phyloP scores from a whole-genome alignment of 2,329 filamentous ascomycete genomes.

The Neonectria ditissima region DNA sequence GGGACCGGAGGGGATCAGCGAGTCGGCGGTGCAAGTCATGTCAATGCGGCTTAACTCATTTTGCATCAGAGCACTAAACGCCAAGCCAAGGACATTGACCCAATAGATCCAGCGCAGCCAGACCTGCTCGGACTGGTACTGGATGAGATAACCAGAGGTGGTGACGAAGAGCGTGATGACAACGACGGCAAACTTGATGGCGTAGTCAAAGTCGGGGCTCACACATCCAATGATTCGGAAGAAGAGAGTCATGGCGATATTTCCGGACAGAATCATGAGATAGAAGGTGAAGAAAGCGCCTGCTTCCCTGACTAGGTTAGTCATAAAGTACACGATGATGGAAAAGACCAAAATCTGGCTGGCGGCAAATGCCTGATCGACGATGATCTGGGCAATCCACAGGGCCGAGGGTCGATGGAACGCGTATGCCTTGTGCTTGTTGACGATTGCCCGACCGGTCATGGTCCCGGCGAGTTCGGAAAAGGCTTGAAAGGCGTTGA shows the following conservation, averaged over 20 bases:
- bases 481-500: constrained; percentile 91
- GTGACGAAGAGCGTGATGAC: constrained; percentile 86
- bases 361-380: constrained; percentile 79
- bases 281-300: constrained; percentile 84
- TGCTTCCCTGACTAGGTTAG: constrained; percentile 73
- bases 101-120: constrained; percentile 87
- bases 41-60: constrained; percentile 83
- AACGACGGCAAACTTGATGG: constrained; percentile 83
- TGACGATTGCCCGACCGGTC: constrained; percentile 80
- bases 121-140: constrained; percentile 78
- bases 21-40: constrained; percentile 75
- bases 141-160: constrained; percentile 86
- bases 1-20: constrained; percentile 77
- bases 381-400: constrained; percentile 85
- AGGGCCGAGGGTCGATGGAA: constrained; percentile 86
- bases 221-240: constrained; percentile 81
- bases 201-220: constrained; percentile 85
- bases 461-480: constrained; percentile 81
- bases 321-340: constrained; percentile 85
- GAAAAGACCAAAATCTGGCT: constrained; percentile 78
- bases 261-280: constrained; percentile 75
- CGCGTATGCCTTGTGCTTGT: constrained; percentile 86
- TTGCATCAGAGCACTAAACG: constrained; percentile 83
- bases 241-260: constrained; percentile 80
- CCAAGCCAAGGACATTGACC: constrained; percentile 79